Base-by-base conservation (phyloP, 2,329 filamentous ascomycete genomes). In the Pezicula carpinea region DNA sequence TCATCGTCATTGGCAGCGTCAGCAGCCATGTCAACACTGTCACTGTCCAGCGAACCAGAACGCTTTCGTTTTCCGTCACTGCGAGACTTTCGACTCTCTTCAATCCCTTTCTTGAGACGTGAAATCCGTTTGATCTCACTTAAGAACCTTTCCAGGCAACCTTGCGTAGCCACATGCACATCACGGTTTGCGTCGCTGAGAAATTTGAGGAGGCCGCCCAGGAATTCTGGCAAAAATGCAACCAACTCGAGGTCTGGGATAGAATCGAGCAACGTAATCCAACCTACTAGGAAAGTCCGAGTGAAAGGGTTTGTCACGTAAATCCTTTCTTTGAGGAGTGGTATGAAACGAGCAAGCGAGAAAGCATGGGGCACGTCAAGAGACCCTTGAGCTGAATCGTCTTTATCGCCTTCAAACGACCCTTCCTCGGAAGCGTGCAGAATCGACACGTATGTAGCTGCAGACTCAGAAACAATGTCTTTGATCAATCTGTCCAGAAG, bases 191-290 rank as follows among this genome's bases (percentile, higher is more conserved):
- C 83, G 59, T 96, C 93, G 52, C 89, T 91, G 10, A 99, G 76
- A 58, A 97, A 99, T 60, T 87, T 92, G 58, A 99, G 82, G 35
- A 99, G 71, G 0, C 92, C 93, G 21, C 83, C 87, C 1, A 99
- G 74, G 60, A 99, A 99, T 42, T 92, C 89, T 1, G 93, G 95
- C 19, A 99, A 72, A 64, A 90, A 95, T 3, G 88, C 86, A 32
- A 99, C 92, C 17, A 99, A 80, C 66, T 99, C 95, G 35, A 99
- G 74, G 62, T 99, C 95, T 0, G 93, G 93, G 57, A 99, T 97
- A 1, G 91, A 96, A 65, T 99, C 93, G 17, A 99, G 76, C 14
- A 99, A 70, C 4, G 87, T 95, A 49, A 99, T 89, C 93, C 93
- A 99, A 26, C 89, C 90, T 2, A 99, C 93, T 13, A 99, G 76